Evolutionary conservation across 129 eudicot genomes (phyloP).

Genomic region (Flaveria sonorensis): DNA sequence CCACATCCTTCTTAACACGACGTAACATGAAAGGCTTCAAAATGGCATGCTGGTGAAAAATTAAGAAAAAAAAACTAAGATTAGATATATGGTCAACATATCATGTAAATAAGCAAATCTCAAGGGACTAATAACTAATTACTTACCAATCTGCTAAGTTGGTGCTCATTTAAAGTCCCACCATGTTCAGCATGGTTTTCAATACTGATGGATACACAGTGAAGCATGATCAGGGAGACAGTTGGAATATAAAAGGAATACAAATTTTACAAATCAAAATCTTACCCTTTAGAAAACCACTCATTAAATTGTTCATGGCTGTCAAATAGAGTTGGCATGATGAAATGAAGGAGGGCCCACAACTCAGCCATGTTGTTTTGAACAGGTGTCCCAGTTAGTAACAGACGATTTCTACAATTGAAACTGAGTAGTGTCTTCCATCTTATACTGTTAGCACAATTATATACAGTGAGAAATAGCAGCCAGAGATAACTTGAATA

Average conservation of each 20-base stretch:
- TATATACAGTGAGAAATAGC: constrained; percentile 26
- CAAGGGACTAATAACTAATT: constrained; percentile 6
- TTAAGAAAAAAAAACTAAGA: constrained; percentile 13
- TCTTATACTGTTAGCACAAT: constrained; percentile 73
- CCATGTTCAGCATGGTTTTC: constrained; percentile 99
- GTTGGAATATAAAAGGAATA: not conserved
- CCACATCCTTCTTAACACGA: constrained; percentile 92
- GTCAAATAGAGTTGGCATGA: constrained; percentile 96
- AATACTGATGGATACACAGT: constrained; percentile 52
- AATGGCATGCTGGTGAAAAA: constrained; percentile 83
- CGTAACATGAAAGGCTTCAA: constrained; percentile 98
- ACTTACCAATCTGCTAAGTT: constrained; percentile 91
- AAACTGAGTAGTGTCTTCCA: constrained; percentile 99
- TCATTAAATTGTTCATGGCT: constrained; percentile 97
- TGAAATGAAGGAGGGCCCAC: constrained; percentile 98
- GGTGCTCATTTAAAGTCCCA: constrained; percentile 97
- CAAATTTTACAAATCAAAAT: not conserved
- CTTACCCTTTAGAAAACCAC: constrained; percentile 99
- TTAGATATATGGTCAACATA: not conserved
- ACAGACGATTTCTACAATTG: constrained; percentile 97
- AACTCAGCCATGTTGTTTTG: constrained; percentile 99
- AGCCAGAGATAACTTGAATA: constrained; percentile 3
- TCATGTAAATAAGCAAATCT: not conserved
- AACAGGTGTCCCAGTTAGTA: constrained; percentile 94
- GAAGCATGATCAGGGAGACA: constrained; percentile 25